These are phyloP conservation scores for Penicillium taxi DNA, from an alignment of 495 filamentous ascomycete genomes.

Conservation along the genomic window DNA sequence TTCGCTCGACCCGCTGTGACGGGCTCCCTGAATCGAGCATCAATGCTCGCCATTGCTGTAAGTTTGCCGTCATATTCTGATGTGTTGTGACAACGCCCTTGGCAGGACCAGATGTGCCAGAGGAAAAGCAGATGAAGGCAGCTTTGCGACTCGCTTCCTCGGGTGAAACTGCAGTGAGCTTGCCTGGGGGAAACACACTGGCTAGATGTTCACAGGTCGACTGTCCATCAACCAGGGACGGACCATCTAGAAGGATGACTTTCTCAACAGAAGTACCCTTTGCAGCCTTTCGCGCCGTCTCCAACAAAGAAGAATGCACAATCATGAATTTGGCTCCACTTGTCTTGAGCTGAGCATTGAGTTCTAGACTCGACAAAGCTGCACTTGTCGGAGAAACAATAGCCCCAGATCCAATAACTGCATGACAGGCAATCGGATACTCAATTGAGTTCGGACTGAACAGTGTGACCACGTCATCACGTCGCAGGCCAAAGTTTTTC, in stretches of 20 bases:
- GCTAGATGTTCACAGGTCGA: constrained; percentile 16
- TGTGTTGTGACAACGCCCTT: constrained; percentile 60
- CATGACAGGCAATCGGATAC: constrained; percentile 56
- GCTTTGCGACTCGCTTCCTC: constrained; percentile 9
- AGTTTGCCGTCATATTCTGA: constrained; percentile 64
- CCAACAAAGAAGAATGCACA: constrained; percentile 55
- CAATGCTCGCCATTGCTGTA: constrained; percentile 23
- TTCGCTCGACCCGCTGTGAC: constrained; percentile 31
- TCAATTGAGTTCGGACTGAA: constrained; percentile 64
- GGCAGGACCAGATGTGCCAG: constrained; percentile 17
- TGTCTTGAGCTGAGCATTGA: constrained; percentile 78
- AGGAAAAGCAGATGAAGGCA: constrained; percentile 18
- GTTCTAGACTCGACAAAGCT: constrained; percentile 66
- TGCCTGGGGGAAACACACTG: constrained; percentile 7
- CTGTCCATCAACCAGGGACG: constrained; percentile 8
- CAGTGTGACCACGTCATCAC: constrained; percentile 60
- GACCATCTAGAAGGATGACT: constrained; percentile 12
- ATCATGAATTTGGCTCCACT: constrained; percentile 61
- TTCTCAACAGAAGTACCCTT: constrained; percentile 20
- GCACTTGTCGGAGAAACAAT: constrained; percentile 71
- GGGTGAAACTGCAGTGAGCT: constrained; percentile 5
- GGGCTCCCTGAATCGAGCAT: constrained; percentile 9
- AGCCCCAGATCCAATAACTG: constrained; percentile 69
- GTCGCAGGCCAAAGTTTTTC: constrained; percentile 57
- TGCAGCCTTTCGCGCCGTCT: constrained; percentile 54